These are phyloP conservation scores for Agastache rugosa DNA, from an alignment of 257 asterid species.

Conservation along the genomic window DNA sequence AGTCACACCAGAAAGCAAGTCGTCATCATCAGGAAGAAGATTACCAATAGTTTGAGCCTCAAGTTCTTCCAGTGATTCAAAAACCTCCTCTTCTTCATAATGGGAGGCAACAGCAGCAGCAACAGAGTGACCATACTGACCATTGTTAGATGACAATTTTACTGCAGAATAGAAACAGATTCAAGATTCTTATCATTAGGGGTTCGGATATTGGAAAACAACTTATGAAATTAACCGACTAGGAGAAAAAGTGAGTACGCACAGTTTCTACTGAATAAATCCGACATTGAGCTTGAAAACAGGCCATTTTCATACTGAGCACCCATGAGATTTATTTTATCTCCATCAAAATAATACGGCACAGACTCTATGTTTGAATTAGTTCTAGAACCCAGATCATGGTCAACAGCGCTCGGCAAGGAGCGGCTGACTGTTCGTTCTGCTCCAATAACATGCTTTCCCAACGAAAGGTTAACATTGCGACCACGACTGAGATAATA, in stretches of 20 bases:
- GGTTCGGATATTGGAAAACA: constrained; percentile 9
- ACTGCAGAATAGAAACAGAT: constrained; percentile 58
- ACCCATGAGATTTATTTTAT: constrained; percentile 62
- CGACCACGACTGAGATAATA: constrained; percentile 64
- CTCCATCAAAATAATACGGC: constrained; percentile 64
- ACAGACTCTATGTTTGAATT: constrained; percentile 55
- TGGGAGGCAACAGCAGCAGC: constrained; percentile 70
- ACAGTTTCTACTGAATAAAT: constrained; percentile 79
- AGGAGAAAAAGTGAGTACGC: constrained; percentile 42
- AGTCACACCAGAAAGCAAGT: constrained; percentile 89
- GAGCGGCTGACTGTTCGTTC: constrained; percentile 69
- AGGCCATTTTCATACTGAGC: constrained; percentile 83
- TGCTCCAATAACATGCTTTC: constrained; percentile 63
- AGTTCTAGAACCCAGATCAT: constrained; percentile 57
- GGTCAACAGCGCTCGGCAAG: constrained; percentile 75
- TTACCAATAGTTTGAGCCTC: constrained; percentile 97
- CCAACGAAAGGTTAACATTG: constrained; percentile 51
- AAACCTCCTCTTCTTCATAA: constrained; percentile 76
- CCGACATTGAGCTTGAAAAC: constrained; percentile 94
- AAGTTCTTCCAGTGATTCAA: constrained; percentile 87
- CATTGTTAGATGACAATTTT: constrained; percentile 67
- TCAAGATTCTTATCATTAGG: constrained; percentile 6
- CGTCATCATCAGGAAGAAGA: constrained; percentile 98
- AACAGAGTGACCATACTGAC: constrained; percentile 63
- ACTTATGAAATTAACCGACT: constrained; percentile 14